phyloP scores from a whole-genome alignment of 2,329 filamentous ascomycete species.

The Colletotrichum agaves region DNA sequence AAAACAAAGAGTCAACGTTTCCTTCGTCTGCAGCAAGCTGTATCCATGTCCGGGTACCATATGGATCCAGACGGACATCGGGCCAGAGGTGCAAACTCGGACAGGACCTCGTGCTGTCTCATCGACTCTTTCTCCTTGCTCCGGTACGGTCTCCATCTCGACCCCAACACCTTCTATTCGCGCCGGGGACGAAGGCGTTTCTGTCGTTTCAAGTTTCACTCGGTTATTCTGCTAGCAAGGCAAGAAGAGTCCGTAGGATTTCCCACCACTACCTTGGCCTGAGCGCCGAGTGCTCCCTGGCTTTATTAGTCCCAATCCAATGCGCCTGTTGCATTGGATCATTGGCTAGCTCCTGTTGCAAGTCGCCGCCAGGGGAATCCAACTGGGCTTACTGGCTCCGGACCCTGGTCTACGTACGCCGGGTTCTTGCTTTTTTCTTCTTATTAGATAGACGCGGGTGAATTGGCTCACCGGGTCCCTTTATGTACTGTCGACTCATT shows the following conservation, averaged over 20 bases:
- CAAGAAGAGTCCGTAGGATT: background rate
- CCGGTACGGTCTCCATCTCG: background rate
- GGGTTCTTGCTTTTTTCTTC: conserved; percentile 8
- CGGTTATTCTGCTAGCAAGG: conserved; percentile 14
- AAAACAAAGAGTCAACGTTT: background rate
- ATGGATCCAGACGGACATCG: background rate
- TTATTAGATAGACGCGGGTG: conserved; percentile 15
- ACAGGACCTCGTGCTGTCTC: conserved; percentile 3
- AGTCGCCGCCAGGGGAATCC: conserved; percentile 8
- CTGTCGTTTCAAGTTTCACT: conserved; percentile 30
- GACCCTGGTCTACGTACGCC: background rate
- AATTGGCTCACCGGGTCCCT: conserved; percentile 6
- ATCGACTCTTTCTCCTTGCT: background rate
- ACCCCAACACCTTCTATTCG: conserved; percentile 2
- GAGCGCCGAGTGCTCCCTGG: background rate
- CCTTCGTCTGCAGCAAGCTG: background rate
- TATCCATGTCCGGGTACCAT: background rate
- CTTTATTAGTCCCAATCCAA: conserved; percentile 14
- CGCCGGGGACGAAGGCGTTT: conserved; percentile 10
- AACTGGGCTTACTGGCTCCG: background rate
- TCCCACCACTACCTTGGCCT: background rate
- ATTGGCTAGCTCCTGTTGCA: conserved; percentile 12
- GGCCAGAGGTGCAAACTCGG: background rate
- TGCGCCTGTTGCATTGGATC: conserved; percentile 1
- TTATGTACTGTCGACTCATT: conserved; percentile 10